phyloP scores from a whole-genome alignment of 306 rosid species.

The Corylus heterophylla region DNA sequence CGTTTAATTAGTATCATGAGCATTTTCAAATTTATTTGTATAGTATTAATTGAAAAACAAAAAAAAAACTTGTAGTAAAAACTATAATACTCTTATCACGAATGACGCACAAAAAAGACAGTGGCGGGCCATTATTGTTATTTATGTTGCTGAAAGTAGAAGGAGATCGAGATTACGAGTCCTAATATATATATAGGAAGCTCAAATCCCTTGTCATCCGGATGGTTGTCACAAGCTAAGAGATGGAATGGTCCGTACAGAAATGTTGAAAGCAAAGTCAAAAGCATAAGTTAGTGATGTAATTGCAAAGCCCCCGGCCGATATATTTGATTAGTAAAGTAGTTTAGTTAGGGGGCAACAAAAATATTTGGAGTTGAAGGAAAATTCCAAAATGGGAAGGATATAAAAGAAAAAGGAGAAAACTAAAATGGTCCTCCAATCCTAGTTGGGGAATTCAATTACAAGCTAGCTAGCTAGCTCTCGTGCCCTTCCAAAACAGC shows the following conservation, averaged over 20 bases:
- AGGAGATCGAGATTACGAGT: too few species aligned
- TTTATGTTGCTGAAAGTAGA: background rate
- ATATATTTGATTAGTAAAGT: background rate
- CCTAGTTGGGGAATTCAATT: slow-evolving; percentile 44
- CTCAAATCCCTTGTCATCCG: slow-evolving; percentile 13
- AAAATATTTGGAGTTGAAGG: slow-evolving; percentile 8
- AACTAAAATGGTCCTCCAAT: slow-evolving; percentile 43
- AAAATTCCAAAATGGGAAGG: slow-evolving; percentile 21
- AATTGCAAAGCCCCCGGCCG: background rate
- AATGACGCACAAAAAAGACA: too few species aligned
- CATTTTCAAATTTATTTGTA: too few species aligned
- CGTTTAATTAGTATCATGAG: too few species aligned
- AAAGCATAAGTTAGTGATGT: background rate
- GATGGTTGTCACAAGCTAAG: background rate
- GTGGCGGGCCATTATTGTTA: too few species aligned
- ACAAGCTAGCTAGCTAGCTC: slow-evolving; percentile 10
- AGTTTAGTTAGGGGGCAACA: background rate
- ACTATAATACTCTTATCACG: too few species aligned
- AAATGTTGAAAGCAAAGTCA: slow-evolving; percentile 16
- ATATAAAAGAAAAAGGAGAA: slow-evolving; percentile 15
- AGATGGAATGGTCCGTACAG: slow-evolving; percentile 21
- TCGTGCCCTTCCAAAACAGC: slow-evolving; percentile 44
- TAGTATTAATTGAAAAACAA: too few species aligned
- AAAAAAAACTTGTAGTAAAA: too few species aligned
- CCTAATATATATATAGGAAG: too few species aligned